Base-by-base conservation (phyloP, 805 yeast genomes). In the Saturnispora zaruensis region DNA sequence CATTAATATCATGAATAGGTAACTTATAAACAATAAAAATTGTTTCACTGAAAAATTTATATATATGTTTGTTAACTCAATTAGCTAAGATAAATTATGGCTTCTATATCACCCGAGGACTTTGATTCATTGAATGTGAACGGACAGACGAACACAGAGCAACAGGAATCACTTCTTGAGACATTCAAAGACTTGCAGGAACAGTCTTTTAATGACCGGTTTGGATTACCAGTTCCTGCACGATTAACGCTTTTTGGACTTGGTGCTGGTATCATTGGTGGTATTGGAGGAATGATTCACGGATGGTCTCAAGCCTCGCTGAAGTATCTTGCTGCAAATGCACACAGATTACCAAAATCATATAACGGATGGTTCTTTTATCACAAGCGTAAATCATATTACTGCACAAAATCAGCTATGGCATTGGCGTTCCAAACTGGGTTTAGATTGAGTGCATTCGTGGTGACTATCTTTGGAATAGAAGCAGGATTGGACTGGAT, bases 311-410 rank as follows among this genome's bases (percentile, higher is more conserved):
- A 62, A 2, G 69, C 86, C 0, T 76, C 84, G 1, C 65, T 81
- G 41, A 72, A 79, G 41, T 87, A 76, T 57, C 69, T 87, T 44
- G 88, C 90, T 2, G 87, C 85, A 56, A 87, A 87, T 59, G 84
- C 93, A 13, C 96, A 87, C 61, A 63, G 96, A 47, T 67, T 88
- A 51, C 96, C 96, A 6, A 72, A 65, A 21, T 79, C 83, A 0
- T 82, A 79, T 48, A 89, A 87, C 20, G 93, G 91, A 0, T 87
- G 96, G 96, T 87, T 84, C 60, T 84, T 82, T 62, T 87, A 87
- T 65, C 93, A 87, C 66, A 87, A 84, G 66, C 74, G 87, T 54
- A 87, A 86, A 68, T 84, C 85, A 65, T 84, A 85, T 63, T 84
- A 83, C 28, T 78, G 87, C 66, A 64, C 84, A 33, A 71, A 76